Evolutionary conservation across 1,139 yeast genomes (phyloP), one percentile per base, ranked within the genome.

Genomic region (Neolecta irregularis): DNA sequence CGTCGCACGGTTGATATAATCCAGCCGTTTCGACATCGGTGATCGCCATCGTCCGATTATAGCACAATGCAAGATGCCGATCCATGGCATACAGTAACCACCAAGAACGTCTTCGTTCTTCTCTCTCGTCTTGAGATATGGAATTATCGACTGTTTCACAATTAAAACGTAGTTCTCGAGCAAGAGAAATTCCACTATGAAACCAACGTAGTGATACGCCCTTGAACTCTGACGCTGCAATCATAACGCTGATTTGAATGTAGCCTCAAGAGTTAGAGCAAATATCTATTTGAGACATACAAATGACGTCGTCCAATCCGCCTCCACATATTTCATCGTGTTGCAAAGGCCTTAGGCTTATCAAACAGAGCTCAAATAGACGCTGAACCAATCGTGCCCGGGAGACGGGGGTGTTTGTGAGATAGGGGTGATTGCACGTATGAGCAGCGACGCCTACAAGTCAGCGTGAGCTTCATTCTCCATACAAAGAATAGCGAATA

Each of bases 41-140:
- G 17, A 59, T 48, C 4, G 51, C 45, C 22, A 54, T 41, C 2
- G 57, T 55, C 5, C 55, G 46, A 40, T 59, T 60, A 43, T 58
- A 59, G 33, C 62, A 55, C 30, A 61, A 46, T 0, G 60, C 58
- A 5, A 60, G 48, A 41, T 61, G 56, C n/a, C 64, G 50, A 42
- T 61, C 66, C 17, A 61, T 47, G 37, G 57, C 49, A 41, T 56
- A 61, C 19, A 61, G 43, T 5, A 58, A 49, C 64, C 65, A 61
- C 65, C 64, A 61, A 0, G 57, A 50, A 18, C 66, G 49, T n/a
- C 64, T 48, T 36, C 55, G 50, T 37, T 61, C 66, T 37, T 61
- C 66, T 18, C 55, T 49, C 2, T 47, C 36, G 32, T 58, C 63
- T 13, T 56, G 57, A 19, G 48, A 44, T 13, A 49, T 38, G n/a